Base-by-base conservation (phyloP, 2,329 filamentous ascomycete species). In the Alternaria alternata region DNA sequence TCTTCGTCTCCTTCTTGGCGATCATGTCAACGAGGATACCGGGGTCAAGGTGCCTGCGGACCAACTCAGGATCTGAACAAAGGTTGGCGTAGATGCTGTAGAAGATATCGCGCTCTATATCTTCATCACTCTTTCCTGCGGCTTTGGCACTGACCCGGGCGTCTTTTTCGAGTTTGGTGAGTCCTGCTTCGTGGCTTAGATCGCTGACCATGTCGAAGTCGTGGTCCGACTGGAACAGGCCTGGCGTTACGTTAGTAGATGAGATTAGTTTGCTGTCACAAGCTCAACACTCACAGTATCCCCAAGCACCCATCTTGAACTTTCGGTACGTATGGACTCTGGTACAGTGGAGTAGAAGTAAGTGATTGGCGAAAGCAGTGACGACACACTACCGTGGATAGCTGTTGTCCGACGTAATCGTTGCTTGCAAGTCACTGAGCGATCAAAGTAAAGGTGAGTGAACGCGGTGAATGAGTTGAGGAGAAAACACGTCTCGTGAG, bases 211-310 rank as follows among this genome's bases (percentile, higher is more conserved):
- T 64, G 26, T 70, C 67, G 11, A 67, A 58, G 48, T 72, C 66
- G 16, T 70, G 59, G 44, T 70, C 67, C 1, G 63, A 67, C 38
- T 70, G 61, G 53, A 70, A 71, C 36, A 71, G 69, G 48, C 59
- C 66, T 71, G 32, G 5, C 4, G 5, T 28, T 2, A 7, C 20
- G 16, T 56, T 41, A 39, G 26, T 7, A 14, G 14, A 28, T 61
- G 3, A 59, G 43, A 5, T n/a, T 20, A 5, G 14, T 9, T 4
- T 6, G 11, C 2, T 38, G 12, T 7, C 22, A 16, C 11, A 12
- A 7, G 1, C 4, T 24, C 7, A 12, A 16, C 4, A 49, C 58
- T 64, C 20, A 65, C 61, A 41, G 41, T 63, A 56, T 34, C 64
- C 67, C 61, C 67, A 70, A 11, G 55, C 57, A 62, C 62, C 67